Percentiles rank a stretch among this genome's conserved stretches.
Conservation (phyloP, 441 rosid species). For the Gossypium trilobum region DNA sequence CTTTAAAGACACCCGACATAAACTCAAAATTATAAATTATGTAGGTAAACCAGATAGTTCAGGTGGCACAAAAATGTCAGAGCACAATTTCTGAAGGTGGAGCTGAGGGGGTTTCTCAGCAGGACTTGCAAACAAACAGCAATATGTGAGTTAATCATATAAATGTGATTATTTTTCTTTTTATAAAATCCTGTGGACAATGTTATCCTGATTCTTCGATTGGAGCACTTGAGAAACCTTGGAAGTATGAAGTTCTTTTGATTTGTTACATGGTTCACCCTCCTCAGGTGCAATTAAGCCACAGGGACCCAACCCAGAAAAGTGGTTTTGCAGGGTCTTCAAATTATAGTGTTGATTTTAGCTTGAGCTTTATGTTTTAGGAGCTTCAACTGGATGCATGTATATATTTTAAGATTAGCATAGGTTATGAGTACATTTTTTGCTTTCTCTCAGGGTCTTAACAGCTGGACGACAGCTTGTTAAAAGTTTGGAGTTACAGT, state of each 20-base stretch:
- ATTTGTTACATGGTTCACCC: neutral
- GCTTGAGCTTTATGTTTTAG: neutral
- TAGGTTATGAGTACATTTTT: neutral
- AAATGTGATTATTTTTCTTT: neutral
- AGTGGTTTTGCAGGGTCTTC: neutral
- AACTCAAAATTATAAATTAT: constrained; percentile 17
- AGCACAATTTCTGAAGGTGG: constrained; percentile 85
- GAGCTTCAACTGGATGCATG: neutral
- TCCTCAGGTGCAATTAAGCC: neutral
- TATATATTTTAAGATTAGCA: neutral
- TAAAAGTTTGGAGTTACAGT: constrained; percentile 79
- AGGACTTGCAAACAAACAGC: constrained; percentile 85
- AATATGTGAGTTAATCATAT: constrained; percentile 53
- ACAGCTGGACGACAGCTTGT: constrained; percentile 88
- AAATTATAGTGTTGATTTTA: neutral
- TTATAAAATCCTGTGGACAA: no score
- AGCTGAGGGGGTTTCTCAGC: constrained; percentile 80
- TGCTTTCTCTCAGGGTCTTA: constrained; percentile 55
- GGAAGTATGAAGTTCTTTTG: neutral
- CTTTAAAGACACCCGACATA: neutral
- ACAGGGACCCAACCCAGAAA: neutral
- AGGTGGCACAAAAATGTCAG: constrained; percentile 95
- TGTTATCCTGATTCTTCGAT: no score
- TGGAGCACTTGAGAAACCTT: neutral
- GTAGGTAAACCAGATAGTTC: constrained; percentile 88